phyloP scores from a whole-genome alignment of 139 green algal species.

The Gonium pectorale region DNA sequence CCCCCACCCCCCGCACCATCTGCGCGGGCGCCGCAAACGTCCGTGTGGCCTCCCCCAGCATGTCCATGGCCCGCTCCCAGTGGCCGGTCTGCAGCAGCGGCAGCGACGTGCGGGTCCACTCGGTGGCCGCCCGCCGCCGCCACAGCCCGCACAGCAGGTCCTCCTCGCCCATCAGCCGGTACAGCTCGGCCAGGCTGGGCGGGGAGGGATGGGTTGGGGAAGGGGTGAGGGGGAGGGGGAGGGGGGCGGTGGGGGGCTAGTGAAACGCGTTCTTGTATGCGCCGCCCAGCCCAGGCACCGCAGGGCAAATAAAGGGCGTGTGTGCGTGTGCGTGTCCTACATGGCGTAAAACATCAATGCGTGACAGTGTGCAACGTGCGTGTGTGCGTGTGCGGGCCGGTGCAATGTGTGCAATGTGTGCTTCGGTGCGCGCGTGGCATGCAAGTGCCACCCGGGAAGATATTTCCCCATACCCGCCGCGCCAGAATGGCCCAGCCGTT shows the following conservation, averaged over 20 bases:
- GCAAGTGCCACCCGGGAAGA: not conserved
- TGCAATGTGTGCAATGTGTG: too few relatives aligned
- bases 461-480: not conserved
- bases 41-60: conserved; percentile 72
- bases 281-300: too few relatives aligned
- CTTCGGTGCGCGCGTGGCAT: too few relatives aligned
- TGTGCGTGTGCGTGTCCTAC: too few relatives aligned
- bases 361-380: too few relatives aligned
- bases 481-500: too few relatives aligned
- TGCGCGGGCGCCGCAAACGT: not conserved
- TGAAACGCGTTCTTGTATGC: too few relatives aligned
- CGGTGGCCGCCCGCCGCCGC: conserved; percentile 59
- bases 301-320: too few relatives aligned
- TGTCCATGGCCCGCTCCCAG: conserved; percentile 79
- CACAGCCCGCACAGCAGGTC: conserved; percentile 95
- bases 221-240: not conserved
- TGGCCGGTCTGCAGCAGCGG: conserved; percentile 91
- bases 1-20: not conserved
- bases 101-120: conserved; percentile 56
- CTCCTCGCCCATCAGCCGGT: conserved; percentile 79
- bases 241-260: too few relatives aligned
- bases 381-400: too few relatives aligned
- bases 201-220: too few relatives aligned
- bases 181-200: conserved; percentile 60
- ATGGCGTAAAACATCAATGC: too few relatives aligned